Base-by-base conservation (phyloP, 2,329 filamentous ascomycete species). In the Paraphoma sp. region DNA sequence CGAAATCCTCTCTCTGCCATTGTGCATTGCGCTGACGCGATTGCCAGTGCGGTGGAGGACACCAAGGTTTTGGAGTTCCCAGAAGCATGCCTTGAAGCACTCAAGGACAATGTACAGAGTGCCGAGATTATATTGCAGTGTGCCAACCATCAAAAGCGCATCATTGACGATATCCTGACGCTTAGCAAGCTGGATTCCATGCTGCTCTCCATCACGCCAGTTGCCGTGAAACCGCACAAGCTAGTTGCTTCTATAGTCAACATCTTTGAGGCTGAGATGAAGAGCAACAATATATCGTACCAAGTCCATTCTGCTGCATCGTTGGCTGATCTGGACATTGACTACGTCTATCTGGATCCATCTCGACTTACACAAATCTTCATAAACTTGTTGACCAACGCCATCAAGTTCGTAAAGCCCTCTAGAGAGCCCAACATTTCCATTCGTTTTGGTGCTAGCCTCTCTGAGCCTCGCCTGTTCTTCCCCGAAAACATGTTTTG, bases 361-460 rank as follows among this genome's bases (percentile, higher is more conserved):
- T 78, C 73, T 33, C 71, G 79, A 18, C 64, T 81, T 9, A 74
- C 80, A 0, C 93, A 96, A 69, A 92, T 96, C 56, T 86, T 94
- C 45, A 92, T 89, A 9, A 94, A 93, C 67, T 79, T 94, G 3
- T 79, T 94, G 16, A 92, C 89, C 1, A 78, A 79, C 38, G 73
- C 72, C 1, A 75, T 79, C 61, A 78, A 78, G 29, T 79, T 78
- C 48, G 80, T 80, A 0, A 76, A 79, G 40, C 64, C 73, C 18
- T 70, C 72, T 1, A 48, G 68, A 2, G 59, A 62, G 3, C 75
- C 77, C 0, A 64, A 62, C 11, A 77, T 82, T 48, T 73, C 68
- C 0, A 73, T 82, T 9, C 73, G 67, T 12, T 70, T 77, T 7
- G 76, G 78, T 11, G 79, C 76, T 1, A 60, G 64, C 23, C 51